phyloP scores from a whole-genome alignment of 345 rosid species.

The Melaleuca alternifolia region DNA sequence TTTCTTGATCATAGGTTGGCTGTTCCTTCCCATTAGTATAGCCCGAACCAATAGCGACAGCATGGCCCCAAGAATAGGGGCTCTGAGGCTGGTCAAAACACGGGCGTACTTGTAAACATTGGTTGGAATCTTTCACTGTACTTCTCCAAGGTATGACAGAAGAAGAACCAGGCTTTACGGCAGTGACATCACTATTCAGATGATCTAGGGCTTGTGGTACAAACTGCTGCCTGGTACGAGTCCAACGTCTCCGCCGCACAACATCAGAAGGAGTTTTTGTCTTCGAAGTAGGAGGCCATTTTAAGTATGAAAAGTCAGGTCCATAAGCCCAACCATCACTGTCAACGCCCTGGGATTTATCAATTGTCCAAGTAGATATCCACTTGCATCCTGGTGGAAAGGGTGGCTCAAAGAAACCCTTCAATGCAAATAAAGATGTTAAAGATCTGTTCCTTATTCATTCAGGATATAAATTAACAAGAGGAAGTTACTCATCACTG shows the following conservation, averaged over 20 bases:
- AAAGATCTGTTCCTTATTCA: not conserved
- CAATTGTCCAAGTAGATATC: conserved; percentile 52
- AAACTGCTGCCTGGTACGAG: conserved; percentile 31
- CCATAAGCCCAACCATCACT: conserved; percentile 60
- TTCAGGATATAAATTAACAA: not conserved
- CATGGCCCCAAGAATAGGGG: conserved; percentile 62
- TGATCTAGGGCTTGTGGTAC: conserved; percentile 6
- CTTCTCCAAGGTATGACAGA: conserved; percentile 79
- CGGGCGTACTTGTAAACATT: conserved; percentile 72
- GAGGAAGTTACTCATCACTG: not conserved
- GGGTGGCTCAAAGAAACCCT: conserved; percentile 47
- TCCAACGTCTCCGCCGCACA: conserved; percentile 57
- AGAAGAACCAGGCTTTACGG: conserved; percentile 61
- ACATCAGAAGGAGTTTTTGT: conserved; percentile 25
- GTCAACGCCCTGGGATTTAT: conserved; percentile 42
- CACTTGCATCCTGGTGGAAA: conserved; percentile 54
- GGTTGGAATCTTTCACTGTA: conserved; percentile 53
- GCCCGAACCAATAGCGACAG: conserved; percentile 48
- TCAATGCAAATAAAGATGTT: conserved; percentile 9
- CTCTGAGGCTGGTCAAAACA: conserved; percentile 31
- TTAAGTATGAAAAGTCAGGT: conserved; percentile 36
- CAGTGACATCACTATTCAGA: conserved; percentile 10
- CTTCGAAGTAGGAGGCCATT: conserved; percentile 41
- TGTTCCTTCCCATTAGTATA: conserved; percentile 56
- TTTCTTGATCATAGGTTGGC: conserved; percentile 55